Base-by-base conservation (phyloP, 1,284 basidiomycete genomes). In the Hemileccinum hortonii region DNA sequence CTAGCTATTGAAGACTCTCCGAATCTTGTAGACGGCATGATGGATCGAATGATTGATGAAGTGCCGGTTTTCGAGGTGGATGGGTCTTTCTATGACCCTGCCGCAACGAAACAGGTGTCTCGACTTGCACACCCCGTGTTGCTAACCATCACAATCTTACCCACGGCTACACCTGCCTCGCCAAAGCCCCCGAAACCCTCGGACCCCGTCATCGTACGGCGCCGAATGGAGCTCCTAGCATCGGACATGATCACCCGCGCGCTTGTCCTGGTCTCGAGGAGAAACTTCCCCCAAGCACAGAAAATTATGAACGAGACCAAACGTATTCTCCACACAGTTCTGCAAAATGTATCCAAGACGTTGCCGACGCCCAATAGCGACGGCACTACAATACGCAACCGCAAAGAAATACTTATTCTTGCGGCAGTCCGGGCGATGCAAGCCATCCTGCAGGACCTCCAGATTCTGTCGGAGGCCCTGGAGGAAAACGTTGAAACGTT, bases 161-260 rank as follows among this genome's bases (percentile, higher is more conserved):
- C 93, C 0, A 73, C 69, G 38, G 45, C 69, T 40, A 61, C 71
- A n/a, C 66, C 65, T 53, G 63, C 67, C 43, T 72, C 70, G 18
- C 77, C 69, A 9, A 77, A 78, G 9, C 75, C 77, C 0, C 70
- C 78, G 4, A 73, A 80, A 14, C 76, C 78, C 1, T 89, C 87
- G 1, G 91, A 96, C 65, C 86, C 92, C 0, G 83, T 87, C 37
- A 92, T 98, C 59, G 86, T 95, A 22, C 83, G 93, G n/a, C 80
- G 94, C 37, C 76, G 94, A 29, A 95, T 96, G 90, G 94, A 98
- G 73, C 81, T 97, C 6, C 80, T 97, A 26, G 87, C 91, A 14
- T 88, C 87, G 26, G 94, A 98, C 71, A 97, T 97, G 92, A 91
- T 97, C 65, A 94, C 92, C 2, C 86, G 94, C 19, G 89, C 90